Base-by-base conservation (phyloP, 2,329 filamentous ascomycete genomes). In the Diplodia intermedia region DNA sequence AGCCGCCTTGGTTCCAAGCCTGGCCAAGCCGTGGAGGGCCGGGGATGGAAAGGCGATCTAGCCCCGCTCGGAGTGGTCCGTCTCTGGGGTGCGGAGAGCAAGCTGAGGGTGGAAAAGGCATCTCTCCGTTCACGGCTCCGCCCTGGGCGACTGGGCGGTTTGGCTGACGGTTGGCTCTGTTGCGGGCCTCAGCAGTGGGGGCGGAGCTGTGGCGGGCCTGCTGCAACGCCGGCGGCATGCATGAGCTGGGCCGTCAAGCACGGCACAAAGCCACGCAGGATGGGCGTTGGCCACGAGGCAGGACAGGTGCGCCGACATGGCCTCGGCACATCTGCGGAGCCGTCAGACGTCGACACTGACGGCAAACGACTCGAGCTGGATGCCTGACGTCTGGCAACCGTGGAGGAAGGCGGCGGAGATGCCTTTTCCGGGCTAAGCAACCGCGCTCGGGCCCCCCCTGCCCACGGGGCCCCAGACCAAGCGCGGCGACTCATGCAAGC, bases 41-140 rank as follows among this genome's bases (percentile, higher is more conserved):
- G 60, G 47, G 60, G 57, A 49, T n/a, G 11, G 54, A 15, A 9
- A 26, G 12, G 31, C 3, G 23, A 29, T 36, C 54, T 38, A 43
- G 7, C 54, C 33, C 54, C 33, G n/a, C 23, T 29, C 20, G n/a
- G 38, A 11, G 20, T 36, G 23, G 26, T 61, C 56, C 57, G 57
- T 62, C 26, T 62, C 57, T 52, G 60, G 60, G 60, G 60, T 63
- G 60, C 47, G 60, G 60, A 52, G 60, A 49, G 57, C 33, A 20
- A 8, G 43, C 43, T n/a, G n/a, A n/a, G 2, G 53, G 26, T 36
- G 26, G 53, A 55, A 18, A 15, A 31, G 57, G 43, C 43, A 12
- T 20, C 18, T 36, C 57, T 26, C 23, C 23, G 23, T 26, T 26
- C 23, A 26, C 23, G 23, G 2, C 23, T 26, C 23, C 2, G 2